These are phyloP conservation scores for Exophiala phaeomuriformis DNA, from an alignment of 2,329 filamentous ascomycete genomes.

Conservation along the genomic window DNA sequence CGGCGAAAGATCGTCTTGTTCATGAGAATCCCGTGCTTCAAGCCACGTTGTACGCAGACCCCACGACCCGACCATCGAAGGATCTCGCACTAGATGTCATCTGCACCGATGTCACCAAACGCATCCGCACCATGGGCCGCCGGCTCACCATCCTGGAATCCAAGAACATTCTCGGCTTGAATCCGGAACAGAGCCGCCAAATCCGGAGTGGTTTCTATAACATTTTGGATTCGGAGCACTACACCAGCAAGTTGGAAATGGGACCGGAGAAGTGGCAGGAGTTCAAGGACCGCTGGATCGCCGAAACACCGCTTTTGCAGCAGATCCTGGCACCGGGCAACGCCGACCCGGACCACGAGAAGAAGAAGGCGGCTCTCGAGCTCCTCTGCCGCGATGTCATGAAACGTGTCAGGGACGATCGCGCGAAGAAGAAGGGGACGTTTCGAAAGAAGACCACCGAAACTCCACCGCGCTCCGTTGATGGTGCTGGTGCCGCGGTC, in stretches of 20 bases:
- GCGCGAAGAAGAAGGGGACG: slow-evolving; percentile 42
- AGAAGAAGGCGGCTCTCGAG: slow-evolving; percentile 60
- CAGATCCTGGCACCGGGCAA: slow-evolving; percentile 47
- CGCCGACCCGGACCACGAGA: slow-evolving; percentile 46
- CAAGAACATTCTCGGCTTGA: slow-evolving; percentile 63
- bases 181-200: slow-evolving; percentile 59
- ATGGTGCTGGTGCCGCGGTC: slow-evolving; percentile 26
- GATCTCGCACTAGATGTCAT: slow-evolving; percentile 68
- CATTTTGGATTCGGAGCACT: slow-evolving; percentile 57
- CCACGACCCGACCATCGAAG: slow-evolving; percentile 54
- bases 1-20: slow-evolving; percentile 60
- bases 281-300: slow-evolving; percentile 62
- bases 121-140: slow-evolving; percentile 58
- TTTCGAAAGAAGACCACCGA: slow-evolving; percentile 31
- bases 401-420: slow-evolving; percentile 66
- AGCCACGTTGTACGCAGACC: slow-evolving; percentile 52
- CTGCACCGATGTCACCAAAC: slow-evolving; percentile 73
- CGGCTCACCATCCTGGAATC: slow-evolving; percentile 68
- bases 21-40: slow-evolving; percentile 58
- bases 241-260: slow-evolving; percentile 66
- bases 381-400: slow-evolving; percentile 67
- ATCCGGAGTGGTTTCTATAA: slow-evolving; percentile 60
- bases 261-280: slow-evolving; percentile 64
- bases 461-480: slow-evolving; percentile 36
- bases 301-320: slow-evolving; percentile 49